Percentiles rank a stretch among this genome's conserved stretches.
Evolutionary conservation across 345 rosid species (phyloP).

Genomic region (Acer campestre): DNA sequence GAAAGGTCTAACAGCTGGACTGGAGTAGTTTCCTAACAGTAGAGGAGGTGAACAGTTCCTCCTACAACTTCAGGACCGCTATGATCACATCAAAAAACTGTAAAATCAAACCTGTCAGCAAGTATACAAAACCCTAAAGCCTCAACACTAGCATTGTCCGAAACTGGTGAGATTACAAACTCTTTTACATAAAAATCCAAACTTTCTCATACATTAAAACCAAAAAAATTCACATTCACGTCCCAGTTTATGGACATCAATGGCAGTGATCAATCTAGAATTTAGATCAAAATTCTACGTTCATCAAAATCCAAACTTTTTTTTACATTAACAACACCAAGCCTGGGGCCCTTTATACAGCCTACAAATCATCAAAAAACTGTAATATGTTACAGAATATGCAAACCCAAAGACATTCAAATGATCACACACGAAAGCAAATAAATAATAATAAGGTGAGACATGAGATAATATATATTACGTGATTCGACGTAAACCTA

Average conservation of each 20-base stretch:
- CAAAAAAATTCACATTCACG: not conserved
- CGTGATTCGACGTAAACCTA: no score
- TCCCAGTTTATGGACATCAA: not conserved
- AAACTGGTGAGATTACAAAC: not conserved
- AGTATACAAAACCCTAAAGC: not conserved
- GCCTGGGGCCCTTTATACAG: no score
- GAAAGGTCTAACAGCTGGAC: not conserved
- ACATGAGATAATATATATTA: no score
- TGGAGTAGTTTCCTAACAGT: constrained; percentile 3
- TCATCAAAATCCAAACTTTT: no score
- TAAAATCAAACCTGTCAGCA: not conserved
- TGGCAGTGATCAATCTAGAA: no score
- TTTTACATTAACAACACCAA: no score
- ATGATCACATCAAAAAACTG: constrained; percentile 4
- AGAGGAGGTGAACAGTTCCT: not conserved
- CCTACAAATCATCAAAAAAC: no score
- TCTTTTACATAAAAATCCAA: not conserved
- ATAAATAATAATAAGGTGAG: no score
- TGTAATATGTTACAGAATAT: no score
- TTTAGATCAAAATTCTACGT: no score
- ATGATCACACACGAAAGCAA: no score
- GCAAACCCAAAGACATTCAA: no score
- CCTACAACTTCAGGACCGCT: constrained; percentile 1
- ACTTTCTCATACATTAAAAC: not conserved
- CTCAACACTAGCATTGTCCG: not conserved